Conservation (phyloP, 148 eudicot genomes). For the Spergularia bocconei region DNA sequence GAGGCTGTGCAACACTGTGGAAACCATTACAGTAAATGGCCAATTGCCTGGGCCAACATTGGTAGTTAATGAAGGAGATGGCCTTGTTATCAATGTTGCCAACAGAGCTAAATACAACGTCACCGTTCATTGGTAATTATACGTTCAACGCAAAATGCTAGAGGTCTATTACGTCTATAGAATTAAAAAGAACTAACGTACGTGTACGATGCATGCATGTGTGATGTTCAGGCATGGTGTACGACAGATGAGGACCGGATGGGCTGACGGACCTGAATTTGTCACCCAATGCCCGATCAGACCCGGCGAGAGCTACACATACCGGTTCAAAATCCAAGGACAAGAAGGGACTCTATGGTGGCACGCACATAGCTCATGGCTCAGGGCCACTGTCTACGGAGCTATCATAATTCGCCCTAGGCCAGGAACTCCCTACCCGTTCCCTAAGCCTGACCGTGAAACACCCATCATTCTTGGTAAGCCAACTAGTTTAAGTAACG, state of each 20-base stretch:
- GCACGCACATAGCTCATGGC: constrained; percentile 98
- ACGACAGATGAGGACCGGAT: constrained; percentile 82
- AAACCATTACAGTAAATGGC: constrained; percentile 67
- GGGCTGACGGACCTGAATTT: constrained; percentile 99
- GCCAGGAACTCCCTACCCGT: constrained; percentile 77
- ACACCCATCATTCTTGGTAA: constrained; percentile 81
- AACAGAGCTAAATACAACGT: constrained; percentile 73
- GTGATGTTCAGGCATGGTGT: constrained; percentile 66
- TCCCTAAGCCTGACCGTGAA: constrained; percentile 72
- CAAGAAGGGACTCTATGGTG: constrained; percentile 98
- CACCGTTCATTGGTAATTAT: constrained; percentile 73
- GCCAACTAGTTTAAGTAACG: neutral
- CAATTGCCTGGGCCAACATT: constrained; percentile 72
- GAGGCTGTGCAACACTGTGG: constrained; percentile 68
- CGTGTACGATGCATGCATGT: neutral
- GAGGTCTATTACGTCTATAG: too few relatives aligned
- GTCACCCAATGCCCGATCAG: constrained; percentile 95
- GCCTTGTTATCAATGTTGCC: constrained; percentile 61
- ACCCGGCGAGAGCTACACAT: constrained; percentile 87
- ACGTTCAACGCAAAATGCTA: neutral
- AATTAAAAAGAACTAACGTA: too few relatives aligned
- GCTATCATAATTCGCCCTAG: constrained; percentile 75
- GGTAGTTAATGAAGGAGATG: constrained; percentile 73
- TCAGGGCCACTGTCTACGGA: constrained; percentile 91
- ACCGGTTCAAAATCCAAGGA: constrained; percentile 65